phyloP scores from a whole-genome alignment of 139 green algal species.

The Ostreobium quekettii region DNA sequence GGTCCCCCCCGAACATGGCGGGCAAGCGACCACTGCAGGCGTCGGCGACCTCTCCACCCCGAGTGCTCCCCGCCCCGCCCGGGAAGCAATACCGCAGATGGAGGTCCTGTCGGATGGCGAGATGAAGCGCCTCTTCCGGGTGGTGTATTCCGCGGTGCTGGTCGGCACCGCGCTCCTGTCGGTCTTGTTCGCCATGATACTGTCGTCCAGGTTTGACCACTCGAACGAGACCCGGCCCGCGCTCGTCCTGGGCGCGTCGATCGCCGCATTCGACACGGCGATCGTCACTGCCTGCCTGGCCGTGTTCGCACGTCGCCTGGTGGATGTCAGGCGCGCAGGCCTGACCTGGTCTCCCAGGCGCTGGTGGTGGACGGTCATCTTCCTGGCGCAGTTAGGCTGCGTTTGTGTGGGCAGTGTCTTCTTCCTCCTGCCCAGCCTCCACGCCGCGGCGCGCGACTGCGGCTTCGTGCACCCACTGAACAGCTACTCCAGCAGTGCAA shows the following conservation, averaged over 20 bases:
- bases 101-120: neutral
- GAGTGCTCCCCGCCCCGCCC: no score
- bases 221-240: neutral
- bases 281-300: neutral
- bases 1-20: no score
- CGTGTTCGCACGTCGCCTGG: neutral
- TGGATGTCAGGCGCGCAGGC: neutral
- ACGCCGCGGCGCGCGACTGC: constrained; percentile 20
- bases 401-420: constrained; percentile 23
- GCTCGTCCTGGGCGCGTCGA: neutral
- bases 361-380: neutral
- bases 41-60: no score
- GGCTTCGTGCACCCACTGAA: constrained; percentile 19
- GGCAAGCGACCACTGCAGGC: no score
- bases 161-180: neutral
- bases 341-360: neutral
- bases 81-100: no score
- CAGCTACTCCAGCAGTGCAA: constrained; percentile 14
- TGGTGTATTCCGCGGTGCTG: no score
- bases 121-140: neutral
- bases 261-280: neutral
- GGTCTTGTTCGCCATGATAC: neutral
- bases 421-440: constrained; percentile 24
- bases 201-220: neutral
- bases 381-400: neutral